Conservation (phyloP, 768 basidiomycete species). For the Austroboletus eburneus region DNA sequence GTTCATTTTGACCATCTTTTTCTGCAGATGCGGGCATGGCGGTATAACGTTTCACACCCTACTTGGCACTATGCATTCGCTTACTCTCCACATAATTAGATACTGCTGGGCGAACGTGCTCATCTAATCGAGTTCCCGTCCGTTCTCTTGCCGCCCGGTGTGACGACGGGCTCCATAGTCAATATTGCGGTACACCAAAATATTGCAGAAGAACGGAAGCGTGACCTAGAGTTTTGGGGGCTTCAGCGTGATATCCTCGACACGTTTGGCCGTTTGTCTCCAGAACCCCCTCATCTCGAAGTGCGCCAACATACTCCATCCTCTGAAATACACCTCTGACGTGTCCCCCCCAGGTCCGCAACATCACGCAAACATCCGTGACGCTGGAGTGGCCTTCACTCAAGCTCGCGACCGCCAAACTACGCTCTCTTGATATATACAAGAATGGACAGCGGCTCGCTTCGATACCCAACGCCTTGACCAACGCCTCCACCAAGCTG, state of each 20-base stretch:
- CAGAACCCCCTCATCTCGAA: conserved; percentile 69
- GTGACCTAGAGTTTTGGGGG: conserved; percentile 78
- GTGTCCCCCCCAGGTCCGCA: conserved; percentile 63
- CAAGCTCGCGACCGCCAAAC: conserved; percentile 77
- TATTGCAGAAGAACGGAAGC: conserved; percentile 72
- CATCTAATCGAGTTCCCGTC: conserved; percentile 99
- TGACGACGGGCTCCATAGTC: conserved; percentile 91
- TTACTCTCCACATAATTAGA: conserved; percentile 40
- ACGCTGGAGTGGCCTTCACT: conserved; percentile 93
- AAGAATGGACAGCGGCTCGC: conserved; percentile 86
- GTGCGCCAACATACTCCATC: conserved; percentile 40
- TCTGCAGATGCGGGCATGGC: conserved; percentile 92
- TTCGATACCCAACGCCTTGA: conserved; percentile 74
- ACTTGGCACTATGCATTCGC: conserved; percentile 1
- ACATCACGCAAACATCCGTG: conserved; percentile 94
- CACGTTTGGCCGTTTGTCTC: conserved; percentile 64
- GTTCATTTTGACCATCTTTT: conserved; percentile 6
- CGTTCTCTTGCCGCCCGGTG: conserved; percentile 86
- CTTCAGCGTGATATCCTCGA: conserved; percentile 79
- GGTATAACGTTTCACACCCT: conserved; percentile 39
- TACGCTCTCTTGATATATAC: conserved; percentile 90
- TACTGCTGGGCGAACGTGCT: conserved; percentile 87
- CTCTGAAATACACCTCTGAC: conserved; percentile 1
- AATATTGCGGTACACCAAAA: conserved; percentile 96
- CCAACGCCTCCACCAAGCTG: conserved; percentile 85